Evolutionary conservation across 306 rosid species (phyloP), one percentile per base, ranked within the genome.

Genomic region (Vigna reflexopilosa): DNA sequence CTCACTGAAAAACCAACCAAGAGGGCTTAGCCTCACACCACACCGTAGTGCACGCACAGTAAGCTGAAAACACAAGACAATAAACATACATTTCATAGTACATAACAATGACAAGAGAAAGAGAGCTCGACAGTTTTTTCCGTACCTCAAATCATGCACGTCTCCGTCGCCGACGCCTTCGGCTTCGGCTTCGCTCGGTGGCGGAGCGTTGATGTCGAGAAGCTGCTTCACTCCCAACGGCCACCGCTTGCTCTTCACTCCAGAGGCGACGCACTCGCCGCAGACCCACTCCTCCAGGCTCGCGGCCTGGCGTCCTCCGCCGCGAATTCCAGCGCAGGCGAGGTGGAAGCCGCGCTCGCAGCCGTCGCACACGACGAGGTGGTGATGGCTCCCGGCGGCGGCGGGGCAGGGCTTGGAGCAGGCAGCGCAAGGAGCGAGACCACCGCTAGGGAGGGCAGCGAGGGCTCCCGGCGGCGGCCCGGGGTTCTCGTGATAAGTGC

Each of bases 181-280:
- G 4, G 81, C 86, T 11, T 85, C 89, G 0, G 54, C 89, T 16
- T 95, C 99, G 40, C 98, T 96, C 4, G 99, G 99, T 9, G 99
- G 99, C 74, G 99, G 90, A 54, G 99, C 90, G 59, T 96, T 96
- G 45, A 96, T 96, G 57, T 96, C 99, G 38, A 96, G 84, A 65
- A 96, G 89, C 83, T 84, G 93, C 81, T 90, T 93, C 7, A 89
- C 91, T 2, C 99, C 99, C 17, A 96, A 85, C 36, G 97, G 99
- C 98, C 99, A 96, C 13, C 94, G 90, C 80, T 91, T 96, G 82
- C 98, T 93, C 92, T 77, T 91, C 30, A 84, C 94, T 3, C 98
- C 96, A 4, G 80, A 61, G 52, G 81, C 47, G 1, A 68, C 51
- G 16, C 99, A 96, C 80, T 96, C 98, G 3, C 87, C 87, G 59